Conservation (phyloP, 2,329 filamentous ascomycete species). For the Pseudogymnoascus sp. region DNA sequence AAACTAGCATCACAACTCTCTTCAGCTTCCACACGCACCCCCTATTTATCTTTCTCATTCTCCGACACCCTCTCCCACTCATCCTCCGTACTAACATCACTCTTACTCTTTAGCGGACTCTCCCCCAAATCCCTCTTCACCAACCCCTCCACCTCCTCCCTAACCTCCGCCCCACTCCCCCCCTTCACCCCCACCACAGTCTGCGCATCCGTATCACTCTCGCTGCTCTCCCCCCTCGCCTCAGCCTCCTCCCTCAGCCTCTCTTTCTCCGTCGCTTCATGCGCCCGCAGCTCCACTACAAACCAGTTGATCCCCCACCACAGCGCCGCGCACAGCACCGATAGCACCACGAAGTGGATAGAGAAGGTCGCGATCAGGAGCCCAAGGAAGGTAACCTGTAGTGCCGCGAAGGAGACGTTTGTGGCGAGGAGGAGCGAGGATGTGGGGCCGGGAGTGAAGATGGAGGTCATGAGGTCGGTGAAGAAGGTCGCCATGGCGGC, state of each 20-base stretch:
- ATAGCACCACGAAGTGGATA: slow-evolving; percentile 82
- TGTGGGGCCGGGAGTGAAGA: slow-evolving; percentile 89
- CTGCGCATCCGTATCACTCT: slow-evolving; percentile 41
- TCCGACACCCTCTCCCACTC: slow-evolving; percentile 96
- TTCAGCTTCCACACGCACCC: not conserved
- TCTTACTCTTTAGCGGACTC: slow-evolving; percentile 39
- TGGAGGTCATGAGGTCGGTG: slow-evolving; percentile 76
- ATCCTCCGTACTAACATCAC: slow-evolving; percentile 74
- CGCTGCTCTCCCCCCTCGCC: slow-evolving; percentile 27
- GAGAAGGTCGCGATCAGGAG: slow-evolving; percentile 78
- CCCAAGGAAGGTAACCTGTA: slow-evolving; percentile 69
- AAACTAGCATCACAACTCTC: not conserved
- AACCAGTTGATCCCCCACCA: slow-evolving; percentile 99
- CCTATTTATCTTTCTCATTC: slow-evolving; percentile 52
- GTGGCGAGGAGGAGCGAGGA: slow-evolving; percentile 83
- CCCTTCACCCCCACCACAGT: slow-evolving; percentile 40
- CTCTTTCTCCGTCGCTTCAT: slow-evolving; percentile 39
- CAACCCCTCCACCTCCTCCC: slow-evolving; percentile 7
- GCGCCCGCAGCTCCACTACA: slow-evolving; percentile 54
- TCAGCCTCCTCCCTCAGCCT: slow-evolving; percentile 34
- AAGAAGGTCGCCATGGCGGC: slow-evolving; percentile 55
- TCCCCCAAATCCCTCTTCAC: slow-evolving; percentile 20
- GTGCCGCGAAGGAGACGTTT: slow-evolving; percentile 77
- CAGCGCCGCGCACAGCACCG: slow-evolving; percentile 67
- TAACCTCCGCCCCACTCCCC: slow-evolving; percentile 21